Percentiles rank a stretch among this genome's conserved stretches.
Conservation (phyloP, 345 rosid genomes). For the Cardiospermum halicacabum region DNA sequence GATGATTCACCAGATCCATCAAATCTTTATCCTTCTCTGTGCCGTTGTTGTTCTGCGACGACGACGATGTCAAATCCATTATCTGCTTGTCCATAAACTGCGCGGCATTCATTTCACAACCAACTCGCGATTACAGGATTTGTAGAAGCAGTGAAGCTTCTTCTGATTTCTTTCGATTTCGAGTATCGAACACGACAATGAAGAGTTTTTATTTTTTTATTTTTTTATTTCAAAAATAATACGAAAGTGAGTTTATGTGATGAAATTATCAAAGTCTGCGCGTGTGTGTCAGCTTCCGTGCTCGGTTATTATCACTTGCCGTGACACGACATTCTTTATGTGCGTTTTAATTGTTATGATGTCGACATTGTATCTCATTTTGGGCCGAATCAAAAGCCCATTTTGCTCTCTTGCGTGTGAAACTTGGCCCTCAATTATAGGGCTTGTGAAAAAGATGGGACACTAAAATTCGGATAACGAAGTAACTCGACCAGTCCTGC, state of each 20-base stretch:
- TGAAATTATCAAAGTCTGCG: background rate
- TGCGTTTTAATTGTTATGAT: background rate
- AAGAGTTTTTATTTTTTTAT: background rate
- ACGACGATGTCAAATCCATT: constrained; percentile 61
- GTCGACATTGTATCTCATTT: background rate
- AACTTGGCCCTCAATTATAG: too few relatives aligned
- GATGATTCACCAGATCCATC: constrained; percentile 52
- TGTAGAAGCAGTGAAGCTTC: background rate
- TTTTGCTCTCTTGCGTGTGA: too few relatives aligned
- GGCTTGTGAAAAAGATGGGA: too few relatives aligned
- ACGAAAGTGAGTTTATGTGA: background rate
- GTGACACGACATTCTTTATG: background rate
- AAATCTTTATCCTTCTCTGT: constrained; percentile 27
- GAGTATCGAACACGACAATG: background rate
- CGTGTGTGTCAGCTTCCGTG: background rate
- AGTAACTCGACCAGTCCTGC: too few relatives aligned
- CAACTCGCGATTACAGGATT: background rate
- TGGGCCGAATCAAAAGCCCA: background rate
- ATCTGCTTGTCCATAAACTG: constrained; percentile 77
- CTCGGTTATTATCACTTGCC: background rate
- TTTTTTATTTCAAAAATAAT: too few relatives aligned
- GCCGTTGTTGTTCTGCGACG: constrained; percentile 19
- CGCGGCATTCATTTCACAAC: constrained; percentile 50
- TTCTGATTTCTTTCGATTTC: background rate
- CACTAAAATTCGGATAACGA: too few relatives aligned